These are phyloP conservation scores for Zygotorulaspora florentina DNA, from an alignment of 805 yeast genomes.

Conservation along the genomic window DNA sequence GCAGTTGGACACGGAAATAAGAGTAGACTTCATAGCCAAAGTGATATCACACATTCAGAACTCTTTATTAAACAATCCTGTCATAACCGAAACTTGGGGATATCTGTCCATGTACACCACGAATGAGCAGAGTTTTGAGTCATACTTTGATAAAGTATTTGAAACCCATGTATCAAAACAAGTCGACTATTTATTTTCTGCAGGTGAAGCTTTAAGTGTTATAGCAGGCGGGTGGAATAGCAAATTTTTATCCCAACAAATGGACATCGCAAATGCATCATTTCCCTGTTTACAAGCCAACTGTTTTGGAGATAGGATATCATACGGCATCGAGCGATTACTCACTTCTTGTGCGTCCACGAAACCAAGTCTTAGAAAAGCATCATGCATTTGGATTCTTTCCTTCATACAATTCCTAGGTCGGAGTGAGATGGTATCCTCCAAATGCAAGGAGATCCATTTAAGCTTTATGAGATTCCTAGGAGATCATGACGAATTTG, in stretches of 20 bases:
- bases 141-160: slow-evolving; percentile 44
- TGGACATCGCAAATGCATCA: slow-evolving; percentile 49
- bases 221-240: slow-evolving; percentile 76
- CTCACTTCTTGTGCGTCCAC: slow-evolving; percentile 54
- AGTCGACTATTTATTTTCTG: slow-evolving; percentile 67
- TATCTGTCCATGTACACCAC: slow-evolving; percentile 43
- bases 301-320: slow-evolving; percentile 21
- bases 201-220: slow-evolving; percentile 79
- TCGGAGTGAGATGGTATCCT: slow-evolving; percentile 38
- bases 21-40: slow-evolving; percentile 20
- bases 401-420: slow-evolving; percentile 75
- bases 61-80: slow-evolving; percentile 54
- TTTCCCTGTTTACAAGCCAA: slow-evolving; percentile 5
- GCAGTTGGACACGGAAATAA: slow-evolving; percentile 11
- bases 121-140: slow-evolving; percentile 31
- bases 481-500: slow-evolving; percentile 74
- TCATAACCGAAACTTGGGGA: slow-evolving; percentile 53
- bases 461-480: slow-evolving; percentile 70
- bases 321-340: slow-evolving; percentile 43
- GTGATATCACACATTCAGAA: slow-evolving; percentile 35
- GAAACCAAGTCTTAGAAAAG: slow-evolving; percentile 68
- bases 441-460: slow-evolving; percentile 59
- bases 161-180: slow-evolving; percentile 64
- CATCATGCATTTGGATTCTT: slow-evolving; percentile 82
- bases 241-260: slow-evolving; percentile 43